Evolutionary conservation across 176 grass and related monocot species (phyloP).

Genomic region (Oropetium thomaeum): DNA sequence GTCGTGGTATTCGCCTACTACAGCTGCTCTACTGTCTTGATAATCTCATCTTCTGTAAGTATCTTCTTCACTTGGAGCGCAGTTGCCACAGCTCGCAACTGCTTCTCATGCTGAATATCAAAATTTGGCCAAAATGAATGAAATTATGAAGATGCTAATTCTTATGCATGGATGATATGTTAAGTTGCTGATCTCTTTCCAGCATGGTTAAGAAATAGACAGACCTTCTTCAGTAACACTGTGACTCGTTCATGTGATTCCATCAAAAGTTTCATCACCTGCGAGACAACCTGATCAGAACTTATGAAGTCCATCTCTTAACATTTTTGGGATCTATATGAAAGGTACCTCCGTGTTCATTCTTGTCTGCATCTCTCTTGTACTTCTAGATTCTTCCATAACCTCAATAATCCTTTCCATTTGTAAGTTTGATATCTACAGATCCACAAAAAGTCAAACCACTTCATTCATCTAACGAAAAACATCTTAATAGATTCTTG

Average conservation of each 20-base stretch:
- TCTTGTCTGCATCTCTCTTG: too few species aligned
- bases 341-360: conserved; percentile 64
- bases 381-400: too few species aligned
- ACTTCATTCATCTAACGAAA: too few species aligned
- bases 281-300: conserved; percentile 19
- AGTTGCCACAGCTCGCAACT: conserved; percentile 69
- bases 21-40: conserved; percentile 21
- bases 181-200: too few species aligned
- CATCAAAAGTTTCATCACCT: conserved; percentile 71
- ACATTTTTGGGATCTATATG: background rate
- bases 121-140: background rate
- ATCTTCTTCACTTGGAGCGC: conserved; percentile 71
- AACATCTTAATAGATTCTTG: too few species aligned
- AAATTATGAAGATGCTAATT: background rate
- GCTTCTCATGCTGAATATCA: conserved; percentile 67
- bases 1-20: too few species aligned
- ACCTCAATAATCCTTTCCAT: too few species aligned
- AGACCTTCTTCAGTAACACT: conserved; percentile 69
- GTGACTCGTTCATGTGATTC: conserved; percentile 78
- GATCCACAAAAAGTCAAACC: too few species aligned
- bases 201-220: background rate
- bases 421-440: too few species aligned
- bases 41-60: conserved; percentile 64
- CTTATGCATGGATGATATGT: background rate
- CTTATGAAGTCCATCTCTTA: background rate